phyloP scores from a whole-genome alignment of 2,329 filamentous ascomycete species.

The Bimuria novae-zelandiae region DNA sequence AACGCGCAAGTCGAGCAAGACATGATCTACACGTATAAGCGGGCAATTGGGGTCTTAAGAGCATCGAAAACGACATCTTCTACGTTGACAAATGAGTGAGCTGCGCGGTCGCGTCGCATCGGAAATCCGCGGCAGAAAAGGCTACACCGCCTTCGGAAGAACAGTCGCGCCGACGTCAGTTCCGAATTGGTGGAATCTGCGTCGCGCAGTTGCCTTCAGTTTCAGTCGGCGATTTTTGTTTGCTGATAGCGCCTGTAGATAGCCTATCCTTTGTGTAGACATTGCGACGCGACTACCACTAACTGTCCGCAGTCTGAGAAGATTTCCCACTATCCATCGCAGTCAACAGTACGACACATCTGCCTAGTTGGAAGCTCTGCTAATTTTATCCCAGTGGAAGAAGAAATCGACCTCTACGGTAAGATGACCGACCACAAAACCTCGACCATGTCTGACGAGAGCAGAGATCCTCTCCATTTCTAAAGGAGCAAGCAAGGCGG shows the following conservation, averaged over 20 bases:
- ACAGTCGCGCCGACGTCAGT: slow-evolving; percentile 15
- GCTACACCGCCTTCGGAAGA: slow-evolving; percentile 17
- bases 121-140: slow-evolving; percentile 22
- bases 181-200: slow-evolving; percentile 11
- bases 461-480: slow-evolving; percentile 79
- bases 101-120: slow-evolving; percentile 2
- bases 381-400: slow-evolving; percentile 35
- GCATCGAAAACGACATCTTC: slow-evolving; percentile 28
- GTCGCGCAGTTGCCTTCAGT: slow-evolving; percentile 15
- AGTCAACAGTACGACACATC: slow-evolving; percentile 3
- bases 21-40: slow-evolving; percentile 38
- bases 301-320: not conserved
- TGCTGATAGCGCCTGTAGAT: slow-evolving; percentile 7
- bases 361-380: not conserved
- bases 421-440: slow-evolving; percentile 9
- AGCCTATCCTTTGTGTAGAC: not conserved
- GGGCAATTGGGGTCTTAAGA: slow-evolving; percentile 26
- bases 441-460: slow-evolving; percentile 31
- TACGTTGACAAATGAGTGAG: not conserved
- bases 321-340: not conserved
- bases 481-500: slow-evolving; percentile 71
- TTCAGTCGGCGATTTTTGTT: not conserved
- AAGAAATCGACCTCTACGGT: slow-evolving; percentile 65
- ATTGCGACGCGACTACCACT: not conserved
- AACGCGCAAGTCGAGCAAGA: slow-evolving; percentile 24